Evolutionary conservation across 352 stramenopile species (phyloP).

Genomic region (Globisporangium mamillatum): DNA sequence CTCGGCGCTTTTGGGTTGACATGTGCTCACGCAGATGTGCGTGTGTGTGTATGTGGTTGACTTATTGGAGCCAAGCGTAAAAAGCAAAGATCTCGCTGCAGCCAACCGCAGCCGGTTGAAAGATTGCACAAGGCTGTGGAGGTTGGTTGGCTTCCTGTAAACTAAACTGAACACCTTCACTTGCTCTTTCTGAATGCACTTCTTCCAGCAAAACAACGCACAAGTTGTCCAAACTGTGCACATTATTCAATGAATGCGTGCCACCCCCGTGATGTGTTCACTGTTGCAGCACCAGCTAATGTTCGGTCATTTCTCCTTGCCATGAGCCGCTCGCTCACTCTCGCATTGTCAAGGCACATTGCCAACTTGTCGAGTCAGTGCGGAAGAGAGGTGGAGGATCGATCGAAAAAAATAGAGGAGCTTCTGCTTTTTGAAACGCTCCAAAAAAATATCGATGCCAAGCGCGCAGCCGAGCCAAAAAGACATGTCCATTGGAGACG

Average conservation of each 20-base stretch:
- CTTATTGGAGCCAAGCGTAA: not conserved
- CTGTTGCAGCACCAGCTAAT: not conserved
- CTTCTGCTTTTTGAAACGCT: not conserved
- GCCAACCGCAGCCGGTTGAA: not conserved
- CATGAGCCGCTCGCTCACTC: not conserved
- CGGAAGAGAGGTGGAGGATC: not conserved
- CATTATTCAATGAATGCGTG: no score
- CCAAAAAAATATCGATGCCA: constrained; percentile 13
- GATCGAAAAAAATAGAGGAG: constrained; percentile 8
- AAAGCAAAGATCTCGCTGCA: not conserved
- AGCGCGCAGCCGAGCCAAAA: not conserved
- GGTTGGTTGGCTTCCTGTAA: not conserved
- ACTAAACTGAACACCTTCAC: not conserved
- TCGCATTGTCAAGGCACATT: not conserved
- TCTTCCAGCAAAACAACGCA: not conserved
- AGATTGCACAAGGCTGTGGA: not conserved
- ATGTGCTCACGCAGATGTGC: not conserved
- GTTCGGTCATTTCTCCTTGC: not conserved
- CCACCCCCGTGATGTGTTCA: not conserved
- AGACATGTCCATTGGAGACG: constrained; percentile 1
- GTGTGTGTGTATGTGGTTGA: not conserved
- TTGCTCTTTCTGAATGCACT: not conserved
- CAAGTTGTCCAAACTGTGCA: no score
- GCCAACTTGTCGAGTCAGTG: not conserved
- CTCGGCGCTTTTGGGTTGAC: not conserved